phyloP scores from a whole-genome alignment of 805 yeast genomes.

The Metschnikowia cubensis region DNA sequence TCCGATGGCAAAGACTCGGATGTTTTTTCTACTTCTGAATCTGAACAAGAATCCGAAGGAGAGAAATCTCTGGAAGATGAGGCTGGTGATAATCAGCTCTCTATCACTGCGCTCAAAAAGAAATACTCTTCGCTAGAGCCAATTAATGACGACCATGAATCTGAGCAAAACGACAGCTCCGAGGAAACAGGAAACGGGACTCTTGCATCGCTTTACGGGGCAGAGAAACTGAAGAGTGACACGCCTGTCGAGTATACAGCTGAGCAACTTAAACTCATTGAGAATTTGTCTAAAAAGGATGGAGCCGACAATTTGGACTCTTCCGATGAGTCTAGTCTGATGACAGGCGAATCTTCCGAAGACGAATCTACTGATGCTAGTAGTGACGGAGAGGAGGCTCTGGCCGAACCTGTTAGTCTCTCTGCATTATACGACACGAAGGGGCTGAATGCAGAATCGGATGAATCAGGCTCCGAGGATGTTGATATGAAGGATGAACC shows the following conservation, averaged over 20 bases:
- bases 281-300: conserved; percentile 12
- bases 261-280: conserved; percentile 30
- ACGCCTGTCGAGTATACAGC: conserved; percentile 27
- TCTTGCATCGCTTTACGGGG: background rate
- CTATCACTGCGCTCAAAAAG: conserved; percentile 52
- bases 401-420: background rate
- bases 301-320: conserved; percentile 18
- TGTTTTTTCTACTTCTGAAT: conserved; percentile 15
- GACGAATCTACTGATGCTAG: conserved; percentile 4
- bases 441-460: conserved; percentile 1
- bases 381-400: background rate
- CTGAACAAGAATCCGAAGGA: conserved; percentile 22
- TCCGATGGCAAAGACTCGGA: conserved; percentile 18
- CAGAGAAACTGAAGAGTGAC: background rate
- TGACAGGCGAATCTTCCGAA: conserved; percentile 18
- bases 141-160: background rate
- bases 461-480: background rate
- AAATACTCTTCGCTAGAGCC: conserved; percentile 49
- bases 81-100: conserved; percentile 45
- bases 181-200: conserved; percentile 10
- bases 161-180: conserved; percentile 18
- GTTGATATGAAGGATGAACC: background rate
- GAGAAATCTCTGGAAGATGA: conserved; percentile 14
- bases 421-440: conserved; percentile 4
- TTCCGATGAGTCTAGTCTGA: conserved; percentile 18